These are phyloP conservation scores for Labyrinthula sp. DNA, from an alignment of 352 stramenopile genomes.

Conservation along the genomic window DNA sequence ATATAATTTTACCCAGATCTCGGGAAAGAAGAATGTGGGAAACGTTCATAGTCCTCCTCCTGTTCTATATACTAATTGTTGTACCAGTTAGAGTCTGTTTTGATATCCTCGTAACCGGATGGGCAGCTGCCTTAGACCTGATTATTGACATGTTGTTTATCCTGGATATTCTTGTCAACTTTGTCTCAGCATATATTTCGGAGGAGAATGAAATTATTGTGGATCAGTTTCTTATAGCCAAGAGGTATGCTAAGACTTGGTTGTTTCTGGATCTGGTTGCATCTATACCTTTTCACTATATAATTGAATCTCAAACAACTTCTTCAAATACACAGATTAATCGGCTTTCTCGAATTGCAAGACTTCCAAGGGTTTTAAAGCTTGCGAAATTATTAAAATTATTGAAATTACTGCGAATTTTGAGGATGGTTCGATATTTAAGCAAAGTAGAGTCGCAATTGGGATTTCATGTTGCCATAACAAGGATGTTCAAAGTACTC, in stretches of 20 bases:
- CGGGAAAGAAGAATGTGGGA: conserved; percentile 7
- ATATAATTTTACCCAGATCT: conserved; percentile 13
- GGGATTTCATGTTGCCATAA: conserved; percentile 33
- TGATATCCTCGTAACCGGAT: not conserved
- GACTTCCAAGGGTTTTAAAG: conserved; percentile 10
- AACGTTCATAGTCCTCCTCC: conserved; percentile 17
- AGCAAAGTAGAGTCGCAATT: conserved; percentile 12
- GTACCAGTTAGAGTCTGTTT: conserved; percentile 28
- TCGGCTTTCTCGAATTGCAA: conserved; percentile 17
- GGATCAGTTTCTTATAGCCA: conserved; percentile 3
- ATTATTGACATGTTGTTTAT: conserved; percentile 24
- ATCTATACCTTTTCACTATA: conserved; percentile 20
- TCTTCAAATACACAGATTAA: conserved; percentile 9
- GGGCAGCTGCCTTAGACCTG: conserved; percentile 10
- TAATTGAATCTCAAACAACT: not conserved
- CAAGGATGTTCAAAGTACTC: conserved; percentile 44
- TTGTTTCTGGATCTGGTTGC: conserved; percentile 26
- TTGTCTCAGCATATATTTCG: conserved; percentile 7
- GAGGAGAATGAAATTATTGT: conserved; percentile 19
- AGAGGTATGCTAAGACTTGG: conserved; percentile 16
- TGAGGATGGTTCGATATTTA: conserved; percentile 27
- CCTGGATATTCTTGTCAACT: conserved; percentile 27
- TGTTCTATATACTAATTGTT: conserved; percentile 20
- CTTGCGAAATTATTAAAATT: conserved; percentile 23
- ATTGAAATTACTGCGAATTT: conserved; percentile 25